phyloP scores from a whole-genome alignment of 345 rosid genomes.

The Bruguiera gymnorhiza region DNA sequence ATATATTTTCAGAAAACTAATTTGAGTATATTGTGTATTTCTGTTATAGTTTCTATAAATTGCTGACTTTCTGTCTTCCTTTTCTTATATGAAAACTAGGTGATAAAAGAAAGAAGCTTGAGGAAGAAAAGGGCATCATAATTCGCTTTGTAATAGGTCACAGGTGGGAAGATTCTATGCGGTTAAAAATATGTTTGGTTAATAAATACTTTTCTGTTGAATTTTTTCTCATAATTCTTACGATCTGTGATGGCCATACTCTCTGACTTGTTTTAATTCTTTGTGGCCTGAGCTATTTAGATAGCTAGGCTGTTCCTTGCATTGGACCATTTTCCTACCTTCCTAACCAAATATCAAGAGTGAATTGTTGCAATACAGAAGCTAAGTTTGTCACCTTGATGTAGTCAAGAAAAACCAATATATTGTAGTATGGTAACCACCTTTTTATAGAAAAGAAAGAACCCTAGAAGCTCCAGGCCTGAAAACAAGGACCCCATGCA shows the following conservation, averaged over 20 bases:
- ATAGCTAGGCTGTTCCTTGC: no score
- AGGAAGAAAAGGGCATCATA: conserved; percentile 95
- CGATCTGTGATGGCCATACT: no score
- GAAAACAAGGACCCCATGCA: neutral
- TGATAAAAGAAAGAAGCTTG: conserved; percentile 77
- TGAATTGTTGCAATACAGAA: neutral
- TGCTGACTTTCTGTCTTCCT: neutral
- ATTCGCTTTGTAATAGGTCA: conserved; percentile 97
- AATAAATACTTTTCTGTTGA: neutral
- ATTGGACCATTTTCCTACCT: neutral
- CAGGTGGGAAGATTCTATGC: conserved; percentile 45
- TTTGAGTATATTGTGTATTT: neutral
- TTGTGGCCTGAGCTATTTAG: no score
- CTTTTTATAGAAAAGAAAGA: no score
- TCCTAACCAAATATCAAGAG: neutral
- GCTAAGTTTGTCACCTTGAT: no score
- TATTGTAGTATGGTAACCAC: no score
- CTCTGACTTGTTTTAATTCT: no score
- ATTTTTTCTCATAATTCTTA: no score
- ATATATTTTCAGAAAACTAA: neutral
- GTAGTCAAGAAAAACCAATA: no score
- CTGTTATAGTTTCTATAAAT: neutral
- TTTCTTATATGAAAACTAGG: conserved; percentile 37
- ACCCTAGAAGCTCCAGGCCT: no score
- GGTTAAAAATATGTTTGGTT: neutral